phyloP scores from a whole-genome alignment of 495 filamentous ascomycete genomes.

The Geopyxis carbonaria region DNA sequence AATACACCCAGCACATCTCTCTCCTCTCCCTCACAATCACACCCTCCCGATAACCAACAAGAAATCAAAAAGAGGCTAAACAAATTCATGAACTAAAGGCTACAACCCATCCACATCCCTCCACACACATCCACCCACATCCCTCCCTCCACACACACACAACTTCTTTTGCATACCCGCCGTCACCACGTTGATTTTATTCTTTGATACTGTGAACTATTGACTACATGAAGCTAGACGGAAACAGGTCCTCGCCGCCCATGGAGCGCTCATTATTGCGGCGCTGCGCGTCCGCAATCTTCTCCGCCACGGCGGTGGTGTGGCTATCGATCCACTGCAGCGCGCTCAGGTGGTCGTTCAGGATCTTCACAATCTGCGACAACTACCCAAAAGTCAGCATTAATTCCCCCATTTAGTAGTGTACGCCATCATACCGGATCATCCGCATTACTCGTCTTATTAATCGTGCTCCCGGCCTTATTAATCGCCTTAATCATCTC shows the following conservation, averaged over 20 bases:
- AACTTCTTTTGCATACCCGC: too few relatives aligned
- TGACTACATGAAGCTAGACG: too few relatives aligned
- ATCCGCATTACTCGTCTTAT: conserved; percentile 72
- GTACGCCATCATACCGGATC: conserved; percentile 56
- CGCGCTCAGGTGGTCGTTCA: conserved; percentile 77
- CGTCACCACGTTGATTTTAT: too few relatives aligned
- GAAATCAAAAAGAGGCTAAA: too few relatives aligned
- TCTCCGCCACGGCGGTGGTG: conserved; percentile 15
- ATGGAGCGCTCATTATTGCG: conserved; percentile 30
- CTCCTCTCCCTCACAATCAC: too few relatives aligned
- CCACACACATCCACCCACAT: too few relatives aligned
- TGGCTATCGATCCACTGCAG: conserved; percentile 70
- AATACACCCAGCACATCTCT: too few relatives aligned
- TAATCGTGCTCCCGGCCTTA: conserved; percentile 59
- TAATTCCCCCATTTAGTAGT: background rate
- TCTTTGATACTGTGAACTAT: too few relatives aligned
- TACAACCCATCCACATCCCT: too few relatives aligned
- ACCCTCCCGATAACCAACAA: too few relatives aligned
- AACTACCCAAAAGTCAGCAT: conserved; percentile 35
- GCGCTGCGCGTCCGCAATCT: conserved; percentile 23
- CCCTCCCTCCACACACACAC: too few relatives aligned
- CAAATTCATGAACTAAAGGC: too few relatives aligned
- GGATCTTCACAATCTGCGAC: conserved; percentile 79
- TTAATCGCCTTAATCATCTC: conserved; percentile 99
- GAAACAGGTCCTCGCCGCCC: conserved; percentile 79